Evolutionary conservation across 73 alveolate species (phyloP).

Genomic region (Diophrys appendiculata): DNA sequence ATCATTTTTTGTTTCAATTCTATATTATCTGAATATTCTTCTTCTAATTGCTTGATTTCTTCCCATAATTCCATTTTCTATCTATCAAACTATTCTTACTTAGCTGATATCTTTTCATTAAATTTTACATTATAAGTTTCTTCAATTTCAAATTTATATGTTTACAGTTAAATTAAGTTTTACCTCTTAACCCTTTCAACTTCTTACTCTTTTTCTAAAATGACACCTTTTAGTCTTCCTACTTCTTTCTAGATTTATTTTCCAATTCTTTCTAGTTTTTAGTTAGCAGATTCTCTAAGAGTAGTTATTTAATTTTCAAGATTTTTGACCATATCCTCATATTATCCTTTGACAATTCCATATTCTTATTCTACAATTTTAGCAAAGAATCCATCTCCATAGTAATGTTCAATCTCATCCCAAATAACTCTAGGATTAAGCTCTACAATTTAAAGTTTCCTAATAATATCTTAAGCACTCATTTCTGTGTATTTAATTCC

Average conservation of each 20-base stretch:
- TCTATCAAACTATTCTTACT: neutral
- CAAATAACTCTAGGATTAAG: neutral
- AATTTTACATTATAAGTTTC: neutral
- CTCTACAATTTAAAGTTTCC: neutral
- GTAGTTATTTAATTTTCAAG: neutral
- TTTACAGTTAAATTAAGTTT: neutral
- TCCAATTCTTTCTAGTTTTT: neutral
- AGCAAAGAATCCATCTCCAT: neutral
- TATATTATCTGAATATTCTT: neutral
- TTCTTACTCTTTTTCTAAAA: neutral
- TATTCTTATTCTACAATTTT: neutral
- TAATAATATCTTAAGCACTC: neutral
- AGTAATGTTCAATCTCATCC: neutral
- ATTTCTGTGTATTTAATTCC: neutral
- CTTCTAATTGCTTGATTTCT: neutral
- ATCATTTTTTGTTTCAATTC: neutral
- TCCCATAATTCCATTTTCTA: neutral
- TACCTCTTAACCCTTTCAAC: neutral
- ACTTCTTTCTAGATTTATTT: neutral
- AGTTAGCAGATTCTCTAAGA: neutral
- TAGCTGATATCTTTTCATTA: neutral
- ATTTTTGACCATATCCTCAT: neutral
- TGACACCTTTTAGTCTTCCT: neutral
- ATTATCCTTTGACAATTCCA: neutral
- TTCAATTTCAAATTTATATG: neutral